Percentiles rank a stretch among this genome's conserved stretches.
phyloP scores from a whole-genome alignment of 495 filamentous ascomycete genomes.

The Barbatosphaeria neglecta region DNA sequence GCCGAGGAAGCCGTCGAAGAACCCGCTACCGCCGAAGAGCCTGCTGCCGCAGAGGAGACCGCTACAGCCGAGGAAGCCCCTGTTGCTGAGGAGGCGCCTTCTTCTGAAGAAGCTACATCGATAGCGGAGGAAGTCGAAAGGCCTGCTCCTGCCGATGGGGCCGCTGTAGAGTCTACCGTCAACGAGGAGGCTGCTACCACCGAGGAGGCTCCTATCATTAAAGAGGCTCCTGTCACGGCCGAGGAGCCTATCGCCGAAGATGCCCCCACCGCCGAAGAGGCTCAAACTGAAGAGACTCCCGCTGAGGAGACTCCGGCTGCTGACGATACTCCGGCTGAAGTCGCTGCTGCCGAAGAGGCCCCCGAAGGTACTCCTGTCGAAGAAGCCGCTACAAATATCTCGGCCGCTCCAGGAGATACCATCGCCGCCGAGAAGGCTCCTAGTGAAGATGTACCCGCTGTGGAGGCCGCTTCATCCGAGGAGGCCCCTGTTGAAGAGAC shows the following conservation, averaged over 20 bases:
- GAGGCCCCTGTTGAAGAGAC: constrained; percentile 1
- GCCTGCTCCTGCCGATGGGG: constrained; percentile 6
- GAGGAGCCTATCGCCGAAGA: constrained; percentile 4
- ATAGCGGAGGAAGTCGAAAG: constrained; percentile 6
- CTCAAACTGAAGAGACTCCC: constrained; percentile 4
- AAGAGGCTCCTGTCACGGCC: constrained; percentile 2
- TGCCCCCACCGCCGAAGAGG: constrained; percentile 1
- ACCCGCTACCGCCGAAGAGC: constrained; percentile 1
- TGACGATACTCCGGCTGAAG: neutral
- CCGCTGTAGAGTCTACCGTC: constrained; percentile 1
- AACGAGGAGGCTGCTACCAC: neutral
- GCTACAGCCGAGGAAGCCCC: neutral
- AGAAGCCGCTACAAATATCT: constrained; percentile 7
- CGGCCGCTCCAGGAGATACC: neutral
- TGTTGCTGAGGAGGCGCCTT: constrained; percentile 1
- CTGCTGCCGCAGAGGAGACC: constrained; percentile 5
- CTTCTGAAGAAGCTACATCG: constrained; percentile 2
- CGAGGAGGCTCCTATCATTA: constrained; percentile 2
- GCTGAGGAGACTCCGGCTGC: neutral
- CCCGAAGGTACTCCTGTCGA: neutral
- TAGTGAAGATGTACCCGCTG: neutral
- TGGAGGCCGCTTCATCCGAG: neutral
- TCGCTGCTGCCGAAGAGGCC: neutral
- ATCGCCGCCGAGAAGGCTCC: neutral
- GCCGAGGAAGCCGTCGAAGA: constrained; percentile 5